phyloP scores from a whole-genome alignment of 2,329 filamentous ascomycete species.

The Ophiostoma quercus region DNA sequence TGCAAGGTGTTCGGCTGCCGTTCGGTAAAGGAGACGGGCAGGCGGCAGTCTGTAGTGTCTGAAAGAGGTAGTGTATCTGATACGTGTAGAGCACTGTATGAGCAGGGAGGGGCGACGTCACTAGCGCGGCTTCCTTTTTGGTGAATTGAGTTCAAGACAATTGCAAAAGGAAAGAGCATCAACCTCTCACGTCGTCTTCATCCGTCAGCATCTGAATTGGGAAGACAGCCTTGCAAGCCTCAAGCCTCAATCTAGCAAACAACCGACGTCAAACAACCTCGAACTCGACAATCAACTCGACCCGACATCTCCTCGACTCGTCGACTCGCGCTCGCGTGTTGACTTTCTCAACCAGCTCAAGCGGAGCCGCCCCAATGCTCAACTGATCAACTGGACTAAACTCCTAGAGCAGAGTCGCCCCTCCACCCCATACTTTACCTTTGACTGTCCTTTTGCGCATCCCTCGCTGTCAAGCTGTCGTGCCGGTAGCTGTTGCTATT shows the following conservation, averaged over 20 bases:
- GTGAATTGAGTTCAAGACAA: not conserved
- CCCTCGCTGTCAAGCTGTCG: not conserved
- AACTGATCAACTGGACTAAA: not conserved
- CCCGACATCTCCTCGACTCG: too few species aligned
- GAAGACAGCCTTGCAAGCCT: not conserved
- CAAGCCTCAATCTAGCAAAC: not conserved
- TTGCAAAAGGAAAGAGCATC: not conserved
- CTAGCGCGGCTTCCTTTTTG: slow-evolving; percentile 5
- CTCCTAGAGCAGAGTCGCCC: not conserved
- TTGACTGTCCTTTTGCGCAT: not conserved
- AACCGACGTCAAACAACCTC: not conserved
- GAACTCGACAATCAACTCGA: not conserved
- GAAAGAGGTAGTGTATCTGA: not conserved
- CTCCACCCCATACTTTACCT: slow-evolving; percentile 13
- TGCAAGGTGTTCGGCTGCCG: slow-evolving; percentile 21
- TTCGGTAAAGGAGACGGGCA: slow-evolving; percentile 21
- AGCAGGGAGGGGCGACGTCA: slow-evolving; percentile 1
- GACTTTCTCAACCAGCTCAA: slow-evolving; percentile 11
- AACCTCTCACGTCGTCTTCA: not conserved
- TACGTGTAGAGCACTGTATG: not conserved
- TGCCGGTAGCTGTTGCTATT: not conserved
- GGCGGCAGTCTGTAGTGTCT: not conserved
- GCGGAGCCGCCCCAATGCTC: slow-evolving; percentile 5
- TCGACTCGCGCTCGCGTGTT: slow-evolving; percentile 6
- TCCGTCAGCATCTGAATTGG: not conserved